Evolutionary conservation across 305 asterid genomes (phyloP), one percentile per base, ranked within the genome.

Genomic region (Rubia tinctorum): DNA sequence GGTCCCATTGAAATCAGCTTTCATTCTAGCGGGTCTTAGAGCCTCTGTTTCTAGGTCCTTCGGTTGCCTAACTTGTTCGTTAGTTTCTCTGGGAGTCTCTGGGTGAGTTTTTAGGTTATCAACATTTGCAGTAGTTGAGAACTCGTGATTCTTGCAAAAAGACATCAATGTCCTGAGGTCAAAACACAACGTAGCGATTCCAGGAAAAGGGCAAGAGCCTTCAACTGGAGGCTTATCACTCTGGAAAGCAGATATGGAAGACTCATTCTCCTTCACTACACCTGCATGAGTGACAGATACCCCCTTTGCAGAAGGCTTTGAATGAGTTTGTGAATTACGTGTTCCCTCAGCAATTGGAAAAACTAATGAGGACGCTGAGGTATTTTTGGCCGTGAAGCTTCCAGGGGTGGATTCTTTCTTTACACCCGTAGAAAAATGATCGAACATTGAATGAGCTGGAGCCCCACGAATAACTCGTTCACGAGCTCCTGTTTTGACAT

Each of bases 391-490:
- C 66, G 77, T 81, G 77, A 82, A 77, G 78, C 80, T 76, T 45
- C 82, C 84, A 73, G 84, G 67, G 51, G 85, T 75, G 27, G 71
- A 66, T 75, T 79, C 82, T 70, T 74, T 90, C 78, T 80, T 86
- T 78, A 76, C 74, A 47, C 83, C 84, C 44, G 65, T 77, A 75
- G 84, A 88, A 77, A 95, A 90, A 90, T 95, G 96, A 76, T 95
- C 94, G 78, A 92, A 89, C 99, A 92, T 92, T 55, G 98, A 90
- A 80, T 87, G 93, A 74, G 98, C 96, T 64, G 99, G 95, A 82
- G 91, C 84, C 74, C 99, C 99, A 66, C 90, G 93, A 78, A 95
- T 97, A 66, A 92, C 90, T 76, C 98, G 84, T 85, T 95, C 99
- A 72, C 98, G 96, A 73, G 96, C 96, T 81, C 99, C 99, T 7